These are phyloP conservation scores for Beauveria bassiana DNA, from an alignment of 2,329 filamentous ascomycete species.

Conservation along the genomic window DNA sequence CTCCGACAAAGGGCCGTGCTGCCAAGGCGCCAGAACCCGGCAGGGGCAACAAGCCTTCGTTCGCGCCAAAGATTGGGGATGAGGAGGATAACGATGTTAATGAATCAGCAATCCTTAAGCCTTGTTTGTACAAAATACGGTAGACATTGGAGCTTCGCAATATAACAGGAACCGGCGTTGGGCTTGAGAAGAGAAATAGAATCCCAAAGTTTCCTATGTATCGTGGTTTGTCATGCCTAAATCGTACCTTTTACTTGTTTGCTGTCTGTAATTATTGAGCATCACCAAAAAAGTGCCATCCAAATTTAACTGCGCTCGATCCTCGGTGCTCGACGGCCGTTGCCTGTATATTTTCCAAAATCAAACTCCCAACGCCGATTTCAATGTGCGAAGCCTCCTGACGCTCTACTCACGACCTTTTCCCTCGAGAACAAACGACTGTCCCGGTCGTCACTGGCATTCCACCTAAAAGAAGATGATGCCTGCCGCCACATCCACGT, in stretches of 20 bases:
- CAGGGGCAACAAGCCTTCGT: slow-evolving; percentile 41
- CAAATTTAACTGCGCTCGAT: neutral
- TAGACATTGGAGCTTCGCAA: slow-evolving; percentile 26
- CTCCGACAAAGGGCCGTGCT: slow-evolving; percentile 69
- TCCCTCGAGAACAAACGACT: neutral
- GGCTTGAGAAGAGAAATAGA: neutral
- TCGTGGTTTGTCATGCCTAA: neutral
- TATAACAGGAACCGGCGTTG: neutral
- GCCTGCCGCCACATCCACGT: slow-evolving; percentile 81
- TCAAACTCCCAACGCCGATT: neutral
- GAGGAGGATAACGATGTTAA: slow-evolving; percentile 55
- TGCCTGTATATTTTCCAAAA: neutral
- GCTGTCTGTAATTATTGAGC: neutral
- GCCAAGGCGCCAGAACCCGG: slow-evolving; percentile 50
- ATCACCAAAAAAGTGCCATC: neutral
- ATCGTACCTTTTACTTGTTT: neutral
- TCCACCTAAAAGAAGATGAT: slow-evolving; percentile 53
- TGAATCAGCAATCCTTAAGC: slow-evolving; percentile 68
- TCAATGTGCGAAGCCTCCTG: neutral
- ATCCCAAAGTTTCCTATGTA: neutral
- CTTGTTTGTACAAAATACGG: slow-evolving; percentile 90
- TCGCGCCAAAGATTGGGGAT: slow-evolving; percentile 43
- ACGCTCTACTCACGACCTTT: neutral
- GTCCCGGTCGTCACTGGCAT: neutral
- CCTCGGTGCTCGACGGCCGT: neutral